Evolutionary conservation across 2,329 filamentous ascomycete genomes (phyloP).

Genomic region (Pseudogymnoascus verrucosus): DNA sequence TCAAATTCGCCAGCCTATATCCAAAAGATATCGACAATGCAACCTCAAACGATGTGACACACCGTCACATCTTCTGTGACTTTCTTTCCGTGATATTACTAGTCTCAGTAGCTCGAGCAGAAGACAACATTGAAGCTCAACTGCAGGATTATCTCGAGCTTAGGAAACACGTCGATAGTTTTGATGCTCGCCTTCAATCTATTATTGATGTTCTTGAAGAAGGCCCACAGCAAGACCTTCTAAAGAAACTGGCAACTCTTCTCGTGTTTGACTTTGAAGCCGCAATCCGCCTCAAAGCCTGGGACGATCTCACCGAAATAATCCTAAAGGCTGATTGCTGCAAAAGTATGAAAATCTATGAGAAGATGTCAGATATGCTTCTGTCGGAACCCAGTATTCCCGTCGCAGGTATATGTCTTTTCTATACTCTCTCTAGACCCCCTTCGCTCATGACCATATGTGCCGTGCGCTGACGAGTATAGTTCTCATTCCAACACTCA

Average conservation of each 20-base stretch:
- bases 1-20: slow-evolving; percentile 44
- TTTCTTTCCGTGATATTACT: slow-evolving; percentile 54
- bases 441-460: slow-evolving; percentile 13
- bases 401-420: neutral
- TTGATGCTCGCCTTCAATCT: slow-evolving; percentile 40
- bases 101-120: slow-evolving; percentile 43
- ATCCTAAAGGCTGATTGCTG: slow-evolving; percentile 44
- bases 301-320: slow-evolving; percentile 56
- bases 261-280: slow-evolving; percentile 76
- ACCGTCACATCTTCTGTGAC: slow-evolving; percentile 61
- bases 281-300: slow-evolving; percentile 56
- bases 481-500: slow-evolving; percentile 39
- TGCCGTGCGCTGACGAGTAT: slow-evolving; percentile 37
- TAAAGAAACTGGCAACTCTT: slow-evolving; percentile 56
- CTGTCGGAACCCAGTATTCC: slow-evolving; percentile 29
- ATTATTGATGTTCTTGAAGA: slow-evolving; percentile 35
- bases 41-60: slow-evolving; percentile 39
- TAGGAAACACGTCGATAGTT: slow-evolving; percentile 52
- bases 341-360: slow-evolving; percentile 40
- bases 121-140: slow-evolving; percentile 42
- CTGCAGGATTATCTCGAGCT: slow-evolving; percentile 54
- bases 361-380: slow-evolving; percentile 59
- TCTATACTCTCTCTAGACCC: slow-evolving; percentile 9
- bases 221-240: slow-evolving; percentile 43
- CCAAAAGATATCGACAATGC: slow-evolving; percentile 38